These are phyloP conservation scores for Arthrobotrys musiformis DNA, from an alignment of 2,329 filamentous ascomycete species.

Conservation along the genomic window DNA sequence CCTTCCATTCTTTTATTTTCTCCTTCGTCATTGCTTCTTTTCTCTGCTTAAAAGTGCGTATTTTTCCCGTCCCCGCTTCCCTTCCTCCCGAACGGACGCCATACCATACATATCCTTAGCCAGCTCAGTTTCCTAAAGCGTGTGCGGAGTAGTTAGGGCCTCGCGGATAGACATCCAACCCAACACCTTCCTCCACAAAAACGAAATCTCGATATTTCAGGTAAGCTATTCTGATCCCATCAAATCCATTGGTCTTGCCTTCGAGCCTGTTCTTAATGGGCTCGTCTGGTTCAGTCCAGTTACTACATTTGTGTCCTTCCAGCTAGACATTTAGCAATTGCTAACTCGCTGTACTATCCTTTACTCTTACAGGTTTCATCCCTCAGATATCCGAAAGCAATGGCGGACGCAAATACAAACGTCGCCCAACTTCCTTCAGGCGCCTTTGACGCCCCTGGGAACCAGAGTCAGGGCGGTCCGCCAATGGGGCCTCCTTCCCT, in stretches of 20 bases:
- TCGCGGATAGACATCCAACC: constrained; percentile 54
- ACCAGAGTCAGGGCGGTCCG: constrained; percentile 60
- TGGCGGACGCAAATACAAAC: constrained; percentile 61
- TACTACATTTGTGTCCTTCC: neutral
- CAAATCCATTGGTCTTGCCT: constrained; percentile 17
- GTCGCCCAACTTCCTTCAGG: constrained; percentile 72
- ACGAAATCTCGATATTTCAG: constrained; percentile 55
- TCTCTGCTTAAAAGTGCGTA: constrained; percentile 24
- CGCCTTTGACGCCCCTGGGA: constrained; percentile 76
- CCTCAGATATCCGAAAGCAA: constrained; percentile 59
- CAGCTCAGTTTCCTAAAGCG: constrained; percentile 58
- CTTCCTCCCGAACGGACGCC: constrained; percentile 39
- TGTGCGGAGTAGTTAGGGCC: constrained; percentile 57
- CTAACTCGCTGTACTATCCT: constrained; percentile 9
- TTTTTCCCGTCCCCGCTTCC: constrained; percentile 30
- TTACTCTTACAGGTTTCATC: constrained; percentile 25
- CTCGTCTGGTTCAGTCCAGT: neutral
- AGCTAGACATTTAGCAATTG: neutral
- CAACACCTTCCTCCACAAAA: constrained; percentile 52
- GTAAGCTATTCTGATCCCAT: constrained; percentile 55
- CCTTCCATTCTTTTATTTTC: constrained; percentile 59
- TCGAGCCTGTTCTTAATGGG: neutral
- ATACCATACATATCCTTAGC: constrained; percentile 12
- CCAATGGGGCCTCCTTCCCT: constrained; percentile 92
- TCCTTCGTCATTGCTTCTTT: constrained; percentile 51